phyloP scores from a whole-genome alignment of 2,329 filamentous ascomycete species.

The Mycogone perniciosa region DNA sequence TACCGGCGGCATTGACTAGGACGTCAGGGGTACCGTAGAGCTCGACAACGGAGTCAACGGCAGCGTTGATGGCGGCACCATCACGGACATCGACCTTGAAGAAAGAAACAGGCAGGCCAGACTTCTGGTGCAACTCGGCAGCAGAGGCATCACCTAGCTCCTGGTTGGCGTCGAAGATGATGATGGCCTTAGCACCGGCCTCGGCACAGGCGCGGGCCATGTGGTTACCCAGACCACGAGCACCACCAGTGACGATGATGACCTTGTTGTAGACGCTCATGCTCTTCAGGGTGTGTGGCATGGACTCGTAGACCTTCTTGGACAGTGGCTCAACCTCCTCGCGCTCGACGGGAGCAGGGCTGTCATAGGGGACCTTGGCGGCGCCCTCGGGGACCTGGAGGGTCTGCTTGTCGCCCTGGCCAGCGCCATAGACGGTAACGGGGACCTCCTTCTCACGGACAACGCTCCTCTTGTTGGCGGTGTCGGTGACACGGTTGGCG shows the following conservation, averaged over 20 bases:
- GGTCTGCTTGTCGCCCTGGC: constrained; percentile 49
- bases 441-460: constrained; percentile 53
- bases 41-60: constrained; percentile 59
- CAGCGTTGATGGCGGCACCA: constrained; percentile 60
- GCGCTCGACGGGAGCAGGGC: constrained; percentile 35
- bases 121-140: constrained; percentile 63
- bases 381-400: constrained; percentile 44
- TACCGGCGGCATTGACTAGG: constrained; percentile 73
- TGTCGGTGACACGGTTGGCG: constrained; percentile 29
- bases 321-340: constrained; percentile 46
- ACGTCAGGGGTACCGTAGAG: constrained; percentile 66
- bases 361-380: constrained; percentile 37
- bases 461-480: constrained; percentile 43
- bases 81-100: constrained; percentile 76
- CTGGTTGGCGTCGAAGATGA: constrained; percentile 73
- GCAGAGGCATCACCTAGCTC: constrained; percentile 65
- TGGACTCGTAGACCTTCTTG: constrained; percentile 45
- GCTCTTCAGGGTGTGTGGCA: constrained; percentile 61
- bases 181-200: constrained; percentile 65
- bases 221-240: constrained; percentile 69
- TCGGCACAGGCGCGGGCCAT: constrained; percentile 74
- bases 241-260: constrained; percentile 67
- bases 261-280: constrained; percentile 66
- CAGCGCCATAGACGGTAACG: constrained; percentile 45
- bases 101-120: constrained; percentile 67